Evolutionary conservation across 768 basidiomycete species (phyloP).

Genomic region (Phlebiopsis flavidoalba): DNA sequence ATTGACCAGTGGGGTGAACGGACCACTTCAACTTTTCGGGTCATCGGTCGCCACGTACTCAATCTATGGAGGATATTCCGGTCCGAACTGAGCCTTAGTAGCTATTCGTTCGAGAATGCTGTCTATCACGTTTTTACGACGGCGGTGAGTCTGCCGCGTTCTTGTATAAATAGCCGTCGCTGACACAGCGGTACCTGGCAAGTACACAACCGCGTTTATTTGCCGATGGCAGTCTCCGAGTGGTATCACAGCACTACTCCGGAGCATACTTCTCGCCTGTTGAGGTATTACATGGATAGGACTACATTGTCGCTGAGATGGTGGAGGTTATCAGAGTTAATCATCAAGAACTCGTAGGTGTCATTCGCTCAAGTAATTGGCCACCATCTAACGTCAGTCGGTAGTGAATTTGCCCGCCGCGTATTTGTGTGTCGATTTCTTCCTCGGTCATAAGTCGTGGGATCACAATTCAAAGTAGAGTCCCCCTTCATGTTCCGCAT

Average conservation of each 20-base stretch:
- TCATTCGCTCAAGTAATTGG: background rate
- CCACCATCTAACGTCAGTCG: background rate
- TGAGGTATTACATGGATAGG: constrained; percentile 63
- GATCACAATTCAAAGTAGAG: constrained; percentile 98
- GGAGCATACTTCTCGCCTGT: constrained; percentile 44
- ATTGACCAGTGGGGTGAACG: constrained; percentile 66
- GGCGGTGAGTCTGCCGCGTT: constrained; percentile 45
- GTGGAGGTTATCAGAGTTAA: constrained; percentile 74
- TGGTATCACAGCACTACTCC: constrained; percentile 66
- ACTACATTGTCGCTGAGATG: constrained; percentile 71
- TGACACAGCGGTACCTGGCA: background rate
- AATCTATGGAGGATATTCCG: constrained; percentile 94
- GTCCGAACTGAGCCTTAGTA: constrained; percentile 68
- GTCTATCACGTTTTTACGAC: constrained; percentile 74
- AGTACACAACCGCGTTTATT: constrained; percentile 84
- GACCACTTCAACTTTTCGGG: constrained; percentile 78
- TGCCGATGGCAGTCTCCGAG: constrained; percentile 49
- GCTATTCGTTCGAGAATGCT: constrained; percentile 88
- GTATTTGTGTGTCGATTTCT: constrained; percentile 98
- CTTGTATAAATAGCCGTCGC: background rate
- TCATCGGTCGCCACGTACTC: constrained; percentile 84
- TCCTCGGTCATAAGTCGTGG: constrained; percentile 89
- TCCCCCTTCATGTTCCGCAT: constrained; percentile 97
- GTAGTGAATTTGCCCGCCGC: constrained; percentile 92
- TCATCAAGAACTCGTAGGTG: constrained; percentile 86